Evolutionary conservation across 192 early-diverging fungal species (phyloP).

Genomic region (Umbelopsis vinacea): DNA sequence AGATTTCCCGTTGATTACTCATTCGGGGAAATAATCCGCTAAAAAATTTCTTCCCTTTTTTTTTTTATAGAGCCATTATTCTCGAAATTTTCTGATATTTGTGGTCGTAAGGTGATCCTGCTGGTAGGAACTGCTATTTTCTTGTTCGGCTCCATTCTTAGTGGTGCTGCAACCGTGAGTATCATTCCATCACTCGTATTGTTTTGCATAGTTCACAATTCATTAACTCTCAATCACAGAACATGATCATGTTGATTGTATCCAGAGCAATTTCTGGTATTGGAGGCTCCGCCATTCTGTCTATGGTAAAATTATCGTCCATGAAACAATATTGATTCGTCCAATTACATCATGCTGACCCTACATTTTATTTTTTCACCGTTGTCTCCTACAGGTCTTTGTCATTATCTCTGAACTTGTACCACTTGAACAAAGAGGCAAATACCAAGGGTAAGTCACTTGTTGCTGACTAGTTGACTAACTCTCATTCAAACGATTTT

Average conservation of each 20-base stretch:
- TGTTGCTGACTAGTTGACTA: too few species aligned
- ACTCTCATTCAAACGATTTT: background rate
- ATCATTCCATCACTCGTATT: background rate
- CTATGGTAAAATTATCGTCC: slow-evolving; percentile 40
- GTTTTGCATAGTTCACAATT: background rate
- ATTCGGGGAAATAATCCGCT: slow-evolving; percentile 6
- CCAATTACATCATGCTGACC: background rate
- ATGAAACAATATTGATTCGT: background rate
- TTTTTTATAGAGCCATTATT: slow-evolving; percentile 53
- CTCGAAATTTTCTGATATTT: slow-evolving; percentile 88
- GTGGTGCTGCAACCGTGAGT: slow-evolving; percentile 66
- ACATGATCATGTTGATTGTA: slow-evolving; percentile 60
- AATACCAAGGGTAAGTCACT: slow-evolving; percentile 48
- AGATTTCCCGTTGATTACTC: slow-evolving; percentile 13
- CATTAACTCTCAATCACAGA: slow-evolving; percentile 9
- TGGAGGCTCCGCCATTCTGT: slow-evolving; percentile 63
- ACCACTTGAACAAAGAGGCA: slow-evolving; percentile 81
- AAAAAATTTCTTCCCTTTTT: background rate
- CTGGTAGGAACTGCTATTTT: slow-evolving; percentile 78
- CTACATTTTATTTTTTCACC: background rate
- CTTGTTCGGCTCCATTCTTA: slow-evolving; percentile 79
- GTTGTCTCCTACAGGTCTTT: slow-evolving; percentile 55
- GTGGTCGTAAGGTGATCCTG: slow-evolving; percentile 76
- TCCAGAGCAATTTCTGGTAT: slow-evolving; percentile 68
- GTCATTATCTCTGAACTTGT: slow-evolving; percentile 90